These are phyloP conservation scores for Neurospora sp. DNA, from an alignment of 495 filamentous ascomycete genomes.

Conservation along the genomic window DNA sequence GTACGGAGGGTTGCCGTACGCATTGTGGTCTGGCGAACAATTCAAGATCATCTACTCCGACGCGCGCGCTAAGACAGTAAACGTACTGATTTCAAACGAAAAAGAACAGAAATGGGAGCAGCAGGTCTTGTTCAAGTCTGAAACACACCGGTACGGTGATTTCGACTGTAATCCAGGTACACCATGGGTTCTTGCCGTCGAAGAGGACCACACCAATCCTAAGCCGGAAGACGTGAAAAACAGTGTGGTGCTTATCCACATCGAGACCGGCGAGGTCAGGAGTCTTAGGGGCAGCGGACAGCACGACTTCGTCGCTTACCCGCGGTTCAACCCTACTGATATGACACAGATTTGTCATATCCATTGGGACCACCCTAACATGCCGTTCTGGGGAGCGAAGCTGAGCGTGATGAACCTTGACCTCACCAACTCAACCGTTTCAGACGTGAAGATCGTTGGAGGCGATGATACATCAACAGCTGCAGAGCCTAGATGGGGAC, in stretches of 20 bases:
- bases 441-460: slow-evolving; percentile 18
- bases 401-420: slow-evolving; percentile 10
- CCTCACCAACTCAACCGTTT: not conserved
- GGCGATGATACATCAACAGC: slow-evolving; percentile 21
- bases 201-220: slow-evolving; percentile 32
- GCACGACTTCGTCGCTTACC: slow-evolving; percentile 41
- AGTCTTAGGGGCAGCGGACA: slow-evolving; percentile 17
- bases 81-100: slow-evolving; percentile 22
- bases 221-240: slow-evolving; percentile 22
- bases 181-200: slow-evolving; percentile 32
- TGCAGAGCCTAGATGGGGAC: slow-evolving; percentile 35
- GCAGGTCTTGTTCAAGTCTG: slow-evolving; percentile 18
- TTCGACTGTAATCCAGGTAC: slow-evolving; percentile 28
- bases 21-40: slow-evolving; percentile 18
- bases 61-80: slow-evolving; percentile 25
- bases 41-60: slow-evolving; percentile 34
- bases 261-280: slow-evolving; percentile 10
- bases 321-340: slow-evolving; percentile 33
- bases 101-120: slow-evolving; percentile 3
- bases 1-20: slow-evolving; percentile 31
- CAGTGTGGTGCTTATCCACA: slow-evolving; percentile 27
- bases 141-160: slow-evolving; percentile 27
- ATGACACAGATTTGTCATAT: slow-evolving; percentile 37
- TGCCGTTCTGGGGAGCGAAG: slow-evolving; percentile 38
- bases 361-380: slow-evolving; percentile 41